phyloP scores from a whole-genome alignment of 208 protist species.

The Trypanosoma cruzi region DNA sequence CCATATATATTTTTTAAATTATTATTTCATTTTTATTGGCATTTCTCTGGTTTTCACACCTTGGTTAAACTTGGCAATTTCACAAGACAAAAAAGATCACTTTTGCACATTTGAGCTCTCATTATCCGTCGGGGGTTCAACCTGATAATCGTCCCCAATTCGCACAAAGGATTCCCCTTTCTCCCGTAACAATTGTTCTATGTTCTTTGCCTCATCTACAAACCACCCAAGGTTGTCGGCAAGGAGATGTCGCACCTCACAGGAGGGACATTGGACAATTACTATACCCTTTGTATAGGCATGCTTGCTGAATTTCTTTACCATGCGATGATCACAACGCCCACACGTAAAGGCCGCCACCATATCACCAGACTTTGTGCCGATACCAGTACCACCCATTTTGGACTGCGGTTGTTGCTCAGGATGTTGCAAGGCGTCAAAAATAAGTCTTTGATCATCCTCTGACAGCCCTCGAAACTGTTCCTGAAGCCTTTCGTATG shows the following conservation, averaged over 20 bases:
- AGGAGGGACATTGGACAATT: slow-evolving; percentile 90
- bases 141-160: slow-evolving; percentile 68
- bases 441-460: slow-evolving; percentile 66
- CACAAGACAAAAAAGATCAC: background rate
- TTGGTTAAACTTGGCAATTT: background rate
- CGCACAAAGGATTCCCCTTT: slow-evolving; percentile 74
- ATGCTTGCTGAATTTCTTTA: slow-evolving; percentile 92
- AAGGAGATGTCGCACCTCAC: slow-evolving; percentile 84
- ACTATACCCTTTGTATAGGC: slow-evolving; percentile 93
- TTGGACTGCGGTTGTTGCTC: slow-evolving; percentile 52
- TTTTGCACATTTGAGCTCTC: background rate
- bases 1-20: background rate
- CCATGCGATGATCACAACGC: slow-evolving; percentile 82
- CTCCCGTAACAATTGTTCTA: slow-evolving; percentile 84
- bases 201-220: slow-evolving; percentile 65
- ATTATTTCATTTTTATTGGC: background rate
- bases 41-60: background rate
- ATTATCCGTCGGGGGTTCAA: slow-evolving; percentile 21
- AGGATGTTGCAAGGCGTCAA: slow-evolving; percentile 50
- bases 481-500: slow-evolving; percentile 29
- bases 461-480: slow-evolving; percentile 49
- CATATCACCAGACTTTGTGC: slow-evolving; percentile 79
- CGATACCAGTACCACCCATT: slow-evolving; percentile 84
- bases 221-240: slow-evolving; percentile 94
- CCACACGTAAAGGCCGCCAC: slow-evolving; percentile 90